phyloP scores from a whole-genome alignment of 2,329 filamentous ascomycete genomes.

The Xylariaceae sp. region DNA sequence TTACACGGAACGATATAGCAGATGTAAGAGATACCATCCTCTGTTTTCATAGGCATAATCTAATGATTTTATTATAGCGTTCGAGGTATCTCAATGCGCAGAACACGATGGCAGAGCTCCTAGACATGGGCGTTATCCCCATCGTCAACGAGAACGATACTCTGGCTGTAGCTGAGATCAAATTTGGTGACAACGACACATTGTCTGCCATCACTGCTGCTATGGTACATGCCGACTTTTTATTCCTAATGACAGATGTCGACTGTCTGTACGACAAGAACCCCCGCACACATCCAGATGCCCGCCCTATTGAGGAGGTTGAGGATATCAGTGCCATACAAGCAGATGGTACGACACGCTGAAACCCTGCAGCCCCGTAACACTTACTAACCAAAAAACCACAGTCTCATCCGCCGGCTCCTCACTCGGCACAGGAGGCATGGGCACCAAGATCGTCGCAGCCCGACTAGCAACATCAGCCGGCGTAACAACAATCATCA shows the following conservation, averaged over 20 bases:
- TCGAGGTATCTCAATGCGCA: conserved; percentile 95
- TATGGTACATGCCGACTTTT: conserved; percentile 93
- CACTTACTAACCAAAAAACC: too few relatives aligned
- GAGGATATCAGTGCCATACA: conserved; percentile 78
- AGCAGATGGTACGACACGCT: conserved; percentile 60
- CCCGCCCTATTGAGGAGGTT: conserved; percentile 84
- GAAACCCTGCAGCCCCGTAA: too few relatives aligned
- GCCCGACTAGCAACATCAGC: conserved; percentile 88
- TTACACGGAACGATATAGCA: conserved; percentile 93
- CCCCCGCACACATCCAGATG: conserved; percentile 77
- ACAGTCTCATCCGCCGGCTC: conserved; percentile 89
- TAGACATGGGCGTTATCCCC: conserved; percentile 93
- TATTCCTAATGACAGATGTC: conserved; percentile 98
- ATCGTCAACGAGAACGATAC: conserved; percentile 99
- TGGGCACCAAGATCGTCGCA: conserved; percentile 96
- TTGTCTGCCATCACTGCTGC: conserved; percentile 92
- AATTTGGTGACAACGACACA: conserved; percentile 98
- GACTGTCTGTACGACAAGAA: conserved; percentile 98
- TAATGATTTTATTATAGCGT: conserved; percentile 49
- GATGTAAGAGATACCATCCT: conserved; percentile 57
- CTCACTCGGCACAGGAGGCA: conserved; percentile 85
- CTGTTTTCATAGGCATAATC: neutral
- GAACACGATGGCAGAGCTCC: conserved; percentile 83
- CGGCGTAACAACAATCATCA: conserved; percentile 93
- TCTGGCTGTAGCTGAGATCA: conserved; percentile 93